phyloP scores from a whole-genome alignment of 768 basidiomycete species.

The Boletus pseudo-olivaceus region DNA sequence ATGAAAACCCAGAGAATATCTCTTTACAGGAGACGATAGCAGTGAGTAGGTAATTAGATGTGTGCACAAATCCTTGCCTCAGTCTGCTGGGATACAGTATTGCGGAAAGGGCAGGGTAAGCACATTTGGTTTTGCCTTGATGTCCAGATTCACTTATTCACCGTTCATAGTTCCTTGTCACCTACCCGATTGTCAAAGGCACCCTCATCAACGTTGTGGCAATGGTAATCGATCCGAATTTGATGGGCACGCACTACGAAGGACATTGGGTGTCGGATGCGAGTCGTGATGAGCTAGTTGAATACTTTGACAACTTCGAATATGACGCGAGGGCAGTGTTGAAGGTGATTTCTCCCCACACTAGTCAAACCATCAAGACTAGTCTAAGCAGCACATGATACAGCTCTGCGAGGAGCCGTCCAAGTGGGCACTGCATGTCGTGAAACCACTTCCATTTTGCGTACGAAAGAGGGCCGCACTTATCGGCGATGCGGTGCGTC shows the following conservation, averaged over 20 bases:
- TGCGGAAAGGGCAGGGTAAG: conserved; percentile 8
- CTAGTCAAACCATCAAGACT: not conserved
- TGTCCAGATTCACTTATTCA: not conserved
- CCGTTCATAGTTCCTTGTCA: conserved; percentile 34
- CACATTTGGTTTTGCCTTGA: not conserved
- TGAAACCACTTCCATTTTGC: conserved; percentile 40
- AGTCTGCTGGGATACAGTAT: conserved; percentile 14
- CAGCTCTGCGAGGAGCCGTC: conserved; percentile 36
- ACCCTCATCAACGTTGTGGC: conserved; percentile 36
- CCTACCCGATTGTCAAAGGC: conserved; percentile 39
- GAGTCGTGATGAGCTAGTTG: conserved; percentile 30
- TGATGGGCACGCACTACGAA: conserved; percentile 30
- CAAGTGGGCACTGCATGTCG: conserved; percentile 44
- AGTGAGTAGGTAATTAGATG: conserved; percentile 17
- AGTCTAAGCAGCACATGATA: not conserved
- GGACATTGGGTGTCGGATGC: conserved; percentile 31
- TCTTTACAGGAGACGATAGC: conserved; percentile 14
- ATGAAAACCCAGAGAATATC: conserved; percentile 19
- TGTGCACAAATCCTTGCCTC: not conserved
- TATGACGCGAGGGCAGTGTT: conserved; percentile 30
- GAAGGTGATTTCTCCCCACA: conserved; percentile 15
- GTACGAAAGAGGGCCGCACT: conserved; percentile 41
- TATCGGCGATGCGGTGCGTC: conserved; percentile 47
- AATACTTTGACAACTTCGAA: conserved; percentile 34
- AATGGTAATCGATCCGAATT: conserved; percentile 27